Conservation (phyloP, 495 filamentous ascomycete genomes). For the Daldinia concentrica region DNA sequence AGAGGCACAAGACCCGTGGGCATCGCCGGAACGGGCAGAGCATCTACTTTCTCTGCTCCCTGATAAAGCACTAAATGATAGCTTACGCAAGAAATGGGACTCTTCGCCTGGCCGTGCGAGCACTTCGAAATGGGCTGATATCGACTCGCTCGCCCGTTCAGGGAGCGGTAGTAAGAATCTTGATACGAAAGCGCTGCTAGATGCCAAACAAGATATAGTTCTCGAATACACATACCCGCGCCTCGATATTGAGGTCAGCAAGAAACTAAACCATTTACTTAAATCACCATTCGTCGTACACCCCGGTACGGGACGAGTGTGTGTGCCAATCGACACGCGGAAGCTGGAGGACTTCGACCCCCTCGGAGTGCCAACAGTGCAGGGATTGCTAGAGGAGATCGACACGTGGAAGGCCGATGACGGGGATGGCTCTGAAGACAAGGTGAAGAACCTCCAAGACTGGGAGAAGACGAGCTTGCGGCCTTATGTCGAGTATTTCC, state of each 20-base stretch:
- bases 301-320: slow-evolving; percentile 91
- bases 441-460: slow-evolving; percentile 67
- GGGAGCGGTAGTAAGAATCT: slow-evolving; percentile 69
- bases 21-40: slow-evolving; percentile 68
- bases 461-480: slow-evolving; percentile 97
- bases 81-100: slow-evolving; percentile 89
- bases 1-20: slow-evolving; percentile 86
- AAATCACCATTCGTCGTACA: slow-evolving; percentile 97
- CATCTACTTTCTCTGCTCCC: slow-evolving; percentile 81
- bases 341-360: slow-evolving; percentile 84
- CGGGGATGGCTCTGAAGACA: slow-evolving; percentile 43
- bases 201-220: slow-evolving; percentile 92
- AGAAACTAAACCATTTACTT: slow-evolving; percentile 96
- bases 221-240: slow-evolving; percentile 99
- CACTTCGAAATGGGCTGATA: slow-evolving; percentile 88
- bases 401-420: slow-evolving; percentile 67
- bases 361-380: slow-evolving; percentile 84
- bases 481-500: slow-evolving; percentile 91
- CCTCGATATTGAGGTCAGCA: slow-evolving; percentile 93
- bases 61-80: slow-evolving; percentile 74
- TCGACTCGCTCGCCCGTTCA: slow-evolving; percentile 81
- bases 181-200: slow-evolving; percentile 71
- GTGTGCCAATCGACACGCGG: slow-evolving; percentile 86
- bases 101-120: slow-evolving; percentile 79
- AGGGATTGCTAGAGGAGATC: slow-evolving; percentile 79